Percentiles rank a stretch among this genome's conserved stretches.
phyloP scores from a whole-genome alignment of 306 rosid genomes.

The Corylus americana region DNA sequence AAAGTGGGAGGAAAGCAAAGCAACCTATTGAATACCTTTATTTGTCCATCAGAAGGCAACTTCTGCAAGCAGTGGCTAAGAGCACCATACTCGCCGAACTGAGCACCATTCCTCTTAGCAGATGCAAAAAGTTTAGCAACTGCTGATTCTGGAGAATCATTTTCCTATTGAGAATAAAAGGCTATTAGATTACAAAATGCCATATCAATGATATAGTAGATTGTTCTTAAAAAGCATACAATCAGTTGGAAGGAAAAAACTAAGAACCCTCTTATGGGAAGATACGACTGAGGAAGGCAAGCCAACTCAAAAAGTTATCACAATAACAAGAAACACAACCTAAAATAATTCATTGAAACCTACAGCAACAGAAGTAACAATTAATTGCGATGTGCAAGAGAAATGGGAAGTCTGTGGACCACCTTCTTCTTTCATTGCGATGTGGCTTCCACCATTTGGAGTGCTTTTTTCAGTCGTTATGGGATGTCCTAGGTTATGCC shows the following conservation, averaged over 20 bases:
- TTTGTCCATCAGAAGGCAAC: slow-evolving; percentile 77
- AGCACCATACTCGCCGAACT: slow-evolving; percentile 55
- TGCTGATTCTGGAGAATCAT: slow-evolving; percentile 73
- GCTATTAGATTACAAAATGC: slow-evolving; percentile 13
- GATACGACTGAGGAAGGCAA: neutral
- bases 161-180: slow-evolving; percentile 55
- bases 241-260: neutral
- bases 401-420: no score
- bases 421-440: no score
- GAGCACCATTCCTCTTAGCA: slow-evolving; percentile 44
- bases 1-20: slow-evolving; percentile 9
- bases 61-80: slow-evolving; percentile 64
- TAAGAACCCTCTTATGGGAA: neutral
- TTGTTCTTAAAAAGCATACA: neutral
- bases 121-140: slow-evolving; percentile 87
- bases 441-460: no score
- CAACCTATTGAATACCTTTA: slow-evolving; percentile 46
- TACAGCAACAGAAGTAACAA: slow-evolving; percentile 6
- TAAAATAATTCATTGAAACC: slow-evolving; percentile 1
- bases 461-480: no score
- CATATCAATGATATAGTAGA: neutral
- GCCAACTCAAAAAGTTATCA: slow-evolving; percentile 6
- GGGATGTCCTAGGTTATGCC: no score
- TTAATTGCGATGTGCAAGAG: neutral
- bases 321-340: slow-evolving; percentile 7